These are phyloP conservation scores for Capronia epimyces DNA, from an alignment of 2,329 filamentous ascomycete genomes.

Conservation along the genomic window DNA sequence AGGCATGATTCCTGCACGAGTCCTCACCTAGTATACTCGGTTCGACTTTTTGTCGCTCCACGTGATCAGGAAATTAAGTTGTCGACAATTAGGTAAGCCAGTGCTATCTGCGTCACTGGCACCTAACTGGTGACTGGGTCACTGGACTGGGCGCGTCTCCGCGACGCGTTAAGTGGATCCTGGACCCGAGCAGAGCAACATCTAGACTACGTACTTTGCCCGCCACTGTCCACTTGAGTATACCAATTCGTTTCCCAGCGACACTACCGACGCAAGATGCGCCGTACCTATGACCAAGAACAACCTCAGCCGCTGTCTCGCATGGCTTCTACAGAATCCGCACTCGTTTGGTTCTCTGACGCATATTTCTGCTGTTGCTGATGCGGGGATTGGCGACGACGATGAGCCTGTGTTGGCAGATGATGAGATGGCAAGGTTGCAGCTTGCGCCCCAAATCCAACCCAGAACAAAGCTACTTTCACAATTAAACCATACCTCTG, in stretches of 20 bases:
- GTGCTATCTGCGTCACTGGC: no score
- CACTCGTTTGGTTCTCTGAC: conserved; percentile 30
- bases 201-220: background rate
- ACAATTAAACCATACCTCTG: conserved; percentile 10
- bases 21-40: no score
- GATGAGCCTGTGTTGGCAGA: conserved; percentile 14
- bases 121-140: no score
- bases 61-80: background rate
- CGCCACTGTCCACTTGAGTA: background rate
- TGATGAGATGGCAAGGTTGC: conserved; percentile 42
- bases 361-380: conserved; percentile 19
- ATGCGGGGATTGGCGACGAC: conserved; percentile 5
- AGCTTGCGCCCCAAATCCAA: conserved; percentile 38
- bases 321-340: conserved; percentile 42
- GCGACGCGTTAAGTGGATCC: conserved; percentile 1
- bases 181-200: background rate
- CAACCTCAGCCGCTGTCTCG: conserved; percentile 43
- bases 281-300: conserved; percentile 44
- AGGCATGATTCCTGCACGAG: no score
- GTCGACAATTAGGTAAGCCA: background rate
- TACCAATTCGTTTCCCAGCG: background rate
- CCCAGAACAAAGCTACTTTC: conserved; percentile 38
- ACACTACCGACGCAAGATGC: conserved; percentile 12
- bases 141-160: background rate
- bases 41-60: no score